Base-by-base conservation (phyloP, 495 filamentous ascomycete species). In the Wilcoxina mikolae region DNA sequence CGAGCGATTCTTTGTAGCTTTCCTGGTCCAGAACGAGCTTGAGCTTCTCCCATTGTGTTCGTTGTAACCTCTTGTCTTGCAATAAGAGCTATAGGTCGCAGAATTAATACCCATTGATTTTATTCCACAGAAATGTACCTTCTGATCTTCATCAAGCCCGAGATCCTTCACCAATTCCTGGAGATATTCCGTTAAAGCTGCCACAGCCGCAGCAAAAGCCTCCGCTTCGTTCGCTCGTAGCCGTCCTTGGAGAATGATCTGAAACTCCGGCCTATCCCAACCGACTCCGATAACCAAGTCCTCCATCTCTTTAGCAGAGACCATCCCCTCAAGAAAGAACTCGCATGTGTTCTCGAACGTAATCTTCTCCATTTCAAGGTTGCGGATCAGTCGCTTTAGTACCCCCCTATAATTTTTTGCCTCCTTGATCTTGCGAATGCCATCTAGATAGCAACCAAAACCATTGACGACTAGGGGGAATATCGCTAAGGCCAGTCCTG, bases 391-490 rank as follows among this genome's bases (percentile, higher is more conserved):
- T 0, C 18, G 22, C 2, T 18, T 48, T 15, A 59, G 20, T 7
- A 15, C 31, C 15, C 31, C 15, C 15, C 31, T 7, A 15, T 35
- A 35, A 15, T n/a, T n/a, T n/a, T n/a, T n/a, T n/a, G n/a, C n/a
- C n/a, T 15, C 31, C 7, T 7, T 7, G 31, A 35, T 15, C 31
- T 35, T 35, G 15, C 31, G 31, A 35, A 7, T 35, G 15, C 31
- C 31, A 35, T 35, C 31, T 7, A 7, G 7, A 35, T 7, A 7
- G 7, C 15, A 15, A 7, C 31, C 7, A 7, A 35, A 20, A 2
- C 62, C 66, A 15, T 54, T 26, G 11, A 68, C 33, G 28, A 65
- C 22, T 22, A 68, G 28, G 4, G 66, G 66, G 49, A 68, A 62
- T 10, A 58, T 54, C 4, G 60, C 65, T 0, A 68, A 58, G 9